These are phyloP conservation scores for Marasmius tenuissimus DNA, from an alignment of 1,284 basidiomycete genomes.

Conservation along the genomic window DNA sequence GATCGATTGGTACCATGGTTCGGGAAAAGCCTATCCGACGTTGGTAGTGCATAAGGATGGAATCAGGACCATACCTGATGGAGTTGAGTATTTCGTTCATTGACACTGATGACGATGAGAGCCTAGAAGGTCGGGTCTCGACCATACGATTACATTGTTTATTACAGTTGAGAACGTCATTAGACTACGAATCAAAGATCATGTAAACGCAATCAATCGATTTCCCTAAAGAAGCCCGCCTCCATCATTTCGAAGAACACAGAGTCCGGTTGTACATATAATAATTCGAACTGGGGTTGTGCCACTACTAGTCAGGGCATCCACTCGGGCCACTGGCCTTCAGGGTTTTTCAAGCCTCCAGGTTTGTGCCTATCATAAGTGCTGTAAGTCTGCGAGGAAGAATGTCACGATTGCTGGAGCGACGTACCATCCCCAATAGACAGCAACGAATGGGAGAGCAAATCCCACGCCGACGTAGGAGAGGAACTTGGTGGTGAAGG, in stretches of 20 bases:
- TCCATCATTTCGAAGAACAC: neutral
- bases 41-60: no score
- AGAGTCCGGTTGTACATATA: neutral
- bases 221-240: neutral
- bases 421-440: constrained; percentile 29
- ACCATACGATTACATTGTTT: no score
- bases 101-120: no score
- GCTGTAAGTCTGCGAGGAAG: neutral
- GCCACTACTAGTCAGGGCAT: neutral
- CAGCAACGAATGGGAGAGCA: constrained; percentile 32
- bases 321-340: neutral
- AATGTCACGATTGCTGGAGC: no score
- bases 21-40: no score
- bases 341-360: constrained; percentile 9
- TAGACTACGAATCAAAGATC: no score
- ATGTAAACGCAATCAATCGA: no score
- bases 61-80: no score
- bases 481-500: constrained; percentile 27
- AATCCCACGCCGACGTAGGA: constrained; percentile 31
- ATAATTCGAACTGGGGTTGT: neutral
- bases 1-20: no score
- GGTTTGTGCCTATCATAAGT: constrained; percentile 4
- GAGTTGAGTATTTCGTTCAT: no score
- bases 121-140: no score
- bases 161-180: no score